Conservation (phyloP, 192 early-diverging fungal genomes). For the Blastocladiella britannica region DNA sequence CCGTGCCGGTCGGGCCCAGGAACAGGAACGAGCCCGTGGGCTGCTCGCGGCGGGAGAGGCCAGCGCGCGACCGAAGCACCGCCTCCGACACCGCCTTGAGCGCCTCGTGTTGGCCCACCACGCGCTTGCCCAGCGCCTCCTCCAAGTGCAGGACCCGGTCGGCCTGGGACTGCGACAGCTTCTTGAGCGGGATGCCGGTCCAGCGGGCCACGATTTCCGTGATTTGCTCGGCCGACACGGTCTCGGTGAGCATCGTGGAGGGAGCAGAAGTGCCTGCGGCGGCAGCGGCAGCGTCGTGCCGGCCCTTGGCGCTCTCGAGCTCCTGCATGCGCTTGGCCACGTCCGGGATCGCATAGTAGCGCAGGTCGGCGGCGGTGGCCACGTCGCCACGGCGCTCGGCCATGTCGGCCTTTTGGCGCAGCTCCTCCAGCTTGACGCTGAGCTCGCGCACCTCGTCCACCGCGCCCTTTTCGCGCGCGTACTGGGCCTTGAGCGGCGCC, state of each 20-base stretch:
- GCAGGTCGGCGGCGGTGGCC: constrained; percentile 72
- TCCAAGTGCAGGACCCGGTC: constrained; percentile 64
- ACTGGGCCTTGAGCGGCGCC: constrained; percentile 65
- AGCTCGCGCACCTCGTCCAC: constrained; percentile 72
- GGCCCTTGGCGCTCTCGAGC: constrained; percentile 22
- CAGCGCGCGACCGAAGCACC: constrained; percentile 71
- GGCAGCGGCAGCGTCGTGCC: constrained; percentile 22
- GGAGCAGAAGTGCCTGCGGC: constrained; percentile 23
- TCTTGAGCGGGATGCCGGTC: constrained; percentile 90
- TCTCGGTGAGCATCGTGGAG: constrained; percentile 50
- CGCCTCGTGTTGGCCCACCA: constrained; percentile 82
- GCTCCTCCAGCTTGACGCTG: constrained; percentile 67
- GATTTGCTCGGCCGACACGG: constrained; percentile 79
- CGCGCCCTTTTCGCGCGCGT: constrained; percentile 64
- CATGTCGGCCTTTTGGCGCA: constrained; percentile 65
- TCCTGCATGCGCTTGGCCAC: constrained; percentile 48
- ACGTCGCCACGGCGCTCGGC: constrained; percentile 69
- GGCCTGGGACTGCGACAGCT: constrained; percentile 63
- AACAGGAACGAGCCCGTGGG: constrained; percentile 89
- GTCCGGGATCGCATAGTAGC: constrained; percentile 86
- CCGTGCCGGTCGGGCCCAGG: constrained; percentile 88
- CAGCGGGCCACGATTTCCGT: constrained; percentile 82
- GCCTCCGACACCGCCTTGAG: constrained; percentile 82
- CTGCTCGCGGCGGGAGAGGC: constrained; percentile 52
- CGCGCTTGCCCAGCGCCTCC: constrained; percentile 55